A percentile compares a stretch with the other conserved stretches of the same genome.
Conservation (phyloP, 257 asterid genomes). For the Mentha longifolia region DNA sequence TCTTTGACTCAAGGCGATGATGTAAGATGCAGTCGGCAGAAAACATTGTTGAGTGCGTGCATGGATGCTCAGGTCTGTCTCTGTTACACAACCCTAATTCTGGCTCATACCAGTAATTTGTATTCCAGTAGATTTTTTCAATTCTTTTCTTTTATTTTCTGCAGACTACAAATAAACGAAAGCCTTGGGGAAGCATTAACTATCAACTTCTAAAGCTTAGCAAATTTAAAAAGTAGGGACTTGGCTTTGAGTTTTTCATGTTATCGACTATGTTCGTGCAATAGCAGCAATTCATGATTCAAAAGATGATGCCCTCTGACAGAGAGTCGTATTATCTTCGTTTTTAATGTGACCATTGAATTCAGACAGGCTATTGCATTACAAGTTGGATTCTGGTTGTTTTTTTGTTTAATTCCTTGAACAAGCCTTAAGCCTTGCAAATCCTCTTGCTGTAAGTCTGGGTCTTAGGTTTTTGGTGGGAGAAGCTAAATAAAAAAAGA, state of each 20-base stretch:
- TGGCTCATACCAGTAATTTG: background rate
- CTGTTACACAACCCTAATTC: background rate
- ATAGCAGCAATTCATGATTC: conserved; percentile 11
- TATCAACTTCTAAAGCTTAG: conserved; percentile 92
- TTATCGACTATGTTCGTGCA: conserved; percentile 8
- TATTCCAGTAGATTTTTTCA: background rate
- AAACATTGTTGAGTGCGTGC: conserved; percentile 69
- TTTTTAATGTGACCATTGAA: conserved; percentile 17
- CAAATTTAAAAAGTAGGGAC: conserved; percentile 62
- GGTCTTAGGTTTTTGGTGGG: conserved; percentile 8
- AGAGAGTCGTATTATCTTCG: background rate
- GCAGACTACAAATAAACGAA: conserved; percentile 69
- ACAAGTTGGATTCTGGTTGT: conserved; percentile 22
- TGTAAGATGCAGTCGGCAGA: conserved; percentile 70
- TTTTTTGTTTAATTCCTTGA: conserved; percentile 10
- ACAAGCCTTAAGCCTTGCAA: background rate
- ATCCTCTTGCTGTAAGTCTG: conserved; percentile 5
- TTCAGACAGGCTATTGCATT: conserved; percentile 4
- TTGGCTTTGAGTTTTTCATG: background rate
- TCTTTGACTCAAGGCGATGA: conserved; percentile 74
- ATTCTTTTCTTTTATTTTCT: conserved; percentile 14
- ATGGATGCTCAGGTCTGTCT: conserved; percentile 77
- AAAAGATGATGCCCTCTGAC: conserved; percentile 20
- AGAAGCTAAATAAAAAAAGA: background rate
- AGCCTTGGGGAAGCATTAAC: conserved; percentile 84